phyloP scores from a whole-genome alignment of 805 yeast species.

The Candida glaebosa region DNA sequence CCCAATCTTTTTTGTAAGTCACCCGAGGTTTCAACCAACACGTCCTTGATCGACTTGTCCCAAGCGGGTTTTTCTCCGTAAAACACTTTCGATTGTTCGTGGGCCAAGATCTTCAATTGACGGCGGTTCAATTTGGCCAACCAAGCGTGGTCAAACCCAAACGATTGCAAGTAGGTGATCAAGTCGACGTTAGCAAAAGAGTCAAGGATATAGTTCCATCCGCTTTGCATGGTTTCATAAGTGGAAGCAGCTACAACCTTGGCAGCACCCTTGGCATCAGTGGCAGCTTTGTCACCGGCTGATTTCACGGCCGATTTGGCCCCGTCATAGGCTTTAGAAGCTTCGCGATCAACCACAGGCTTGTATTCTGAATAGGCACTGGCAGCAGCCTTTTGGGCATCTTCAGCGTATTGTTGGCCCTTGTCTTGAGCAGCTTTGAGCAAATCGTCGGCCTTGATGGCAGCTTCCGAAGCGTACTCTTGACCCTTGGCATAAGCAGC shows the following conservation, averaged over 20 bases:
- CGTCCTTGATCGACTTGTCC: conserved; percentile 15
- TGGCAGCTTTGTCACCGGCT: conserved; percentile 1
- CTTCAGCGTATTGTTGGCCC: conserved; percentile 6
- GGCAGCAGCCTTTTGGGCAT: conserved; percentile 10
- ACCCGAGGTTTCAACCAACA: conserved; percentile 11
- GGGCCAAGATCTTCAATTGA: conserved; percentile 36
- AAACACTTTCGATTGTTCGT: conserved; percentile 40
- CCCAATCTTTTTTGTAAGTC: conserved; percentile 12
- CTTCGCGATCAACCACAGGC: conserved; percentile 1
- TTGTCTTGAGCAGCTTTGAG: conserved; percentile 3
- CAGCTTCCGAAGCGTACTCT: conserved; percentile 4
- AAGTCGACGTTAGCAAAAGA: conserved; percentile 45
- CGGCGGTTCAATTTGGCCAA: conserved; percentile 20
- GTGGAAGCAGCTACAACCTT: neutral
- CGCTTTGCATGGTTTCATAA: conserved; percentile 2
- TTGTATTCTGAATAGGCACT: conserved; percentile 7
- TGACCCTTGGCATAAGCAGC: conserved; percentile 6
- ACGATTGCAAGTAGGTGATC: conserved; percentile 35
- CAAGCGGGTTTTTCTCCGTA: conserved; percentile 13
- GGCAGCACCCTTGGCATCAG: conserved; percentile 2
- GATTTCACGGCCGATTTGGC: neutral
- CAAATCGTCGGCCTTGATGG: neutral
- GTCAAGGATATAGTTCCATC: conserved; percentile 22
- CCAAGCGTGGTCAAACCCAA: conserved; percentile 32
- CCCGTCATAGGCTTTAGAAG: conserved; percentile 4